Base-by-base conservation (phyloP, 176 grass and related monocot species). In the Triticum urartu region DNA sequence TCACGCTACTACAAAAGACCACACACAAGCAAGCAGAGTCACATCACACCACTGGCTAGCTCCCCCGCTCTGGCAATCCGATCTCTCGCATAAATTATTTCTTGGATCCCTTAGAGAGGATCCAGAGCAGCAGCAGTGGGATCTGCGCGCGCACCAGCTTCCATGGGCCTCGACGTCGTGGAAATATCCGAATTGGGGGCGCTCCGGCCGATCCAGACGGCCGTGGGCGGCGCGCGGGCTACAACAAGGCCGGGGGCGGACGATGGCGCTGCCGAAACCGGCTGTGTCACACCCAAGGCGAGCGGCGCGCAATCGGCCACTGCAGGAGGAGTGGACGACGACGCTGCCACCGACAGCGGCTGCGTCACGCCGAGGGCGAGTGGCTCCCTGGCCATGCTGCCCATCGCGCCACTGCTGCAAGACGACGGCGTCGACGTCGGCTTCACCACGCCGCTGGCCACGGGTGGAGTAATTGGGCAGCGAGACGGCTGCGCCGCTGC, bases 81-180 rank as follows among this genome's bases (percentile, higher is more conserved):
- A 40, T 20, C 26, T 73, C 36, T 61, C 35, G 22, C 68, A 39
- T 81, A 82, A 47, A 13, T 11, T 72, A 60, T n/a, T 15, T 20
- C 21, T 18, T 36, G 45, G 45, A 12, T 33, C 30, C 5, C 7
- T 36, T 7, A 18, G 15, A 35, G 30, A 68, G 9, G 67, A 70
- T 70, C 33, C n/a, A n/a, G 34, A 39, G 15, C 18, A 39, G 15
- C 18, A 39, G 67, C 67, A 39, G 67, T 5, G 67, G 32, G 67
- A 70, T 70, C 67, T 39, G 67, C 67, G 67, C 18, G 67, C 67
- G 8, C 34, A 22, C 54, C 22, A 35, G 21, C 13, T 65, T 33
- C 34, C 0, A 98, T 98, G 95, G 91, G 87, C 18, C 79, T 83
- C 54, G 93, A 95, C 25, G 33, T 94, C 58, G 80, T 79, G 18